Conservation (phyloP, 129 eudicot species). For the Arctium lappa region DNA sequence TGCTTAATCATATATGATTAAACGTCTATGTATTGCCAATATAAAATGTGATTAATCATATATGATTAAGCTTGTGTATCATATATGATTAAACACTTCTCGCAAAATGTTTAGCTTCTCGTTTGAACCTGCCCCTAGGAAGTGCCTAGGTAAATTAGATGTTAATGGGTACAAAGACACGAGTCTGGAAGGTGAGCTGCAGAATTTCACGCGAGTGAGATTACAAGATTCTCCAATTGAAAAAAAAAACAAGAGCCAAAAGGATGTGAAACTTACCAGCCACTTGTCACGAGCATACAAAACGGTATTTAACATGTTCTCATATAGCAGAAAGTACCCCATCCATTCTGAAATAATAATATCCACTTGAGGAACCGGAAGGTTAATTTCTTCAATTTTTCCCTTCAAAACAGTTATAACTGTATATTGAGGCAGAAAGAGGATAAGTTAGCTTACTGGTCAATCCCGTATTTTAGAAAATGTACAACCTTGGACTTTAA, state of each 20-base stretch:
- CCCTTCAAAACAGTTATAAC: constrained; percentile 95
- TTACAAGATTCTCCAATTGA: background rate
- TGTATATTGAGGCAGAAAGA: constrained; percentile 17
- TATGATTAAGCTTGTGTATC: too few relatives aligned
- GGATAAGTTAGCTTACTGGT: constrained; percentile 7
- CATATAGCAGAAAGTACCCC: constrained; percentile 93
- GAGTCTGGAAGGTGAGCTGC: background rate
- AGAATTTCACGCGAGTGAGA: background rate
- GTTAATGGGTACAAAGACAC: too few relatives aligned
- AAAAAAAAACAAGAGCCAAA: background rate
- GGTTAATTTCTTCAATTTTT: constrained; percentile 88
- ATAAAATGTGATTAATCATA: too few relatives aligned
- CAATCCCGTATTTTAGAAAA: background rate
- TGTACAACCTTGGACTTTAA: background rate
- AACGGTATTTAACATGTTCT: constrained; percentile 91
- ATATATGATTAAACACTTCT: too few relatives aligned
- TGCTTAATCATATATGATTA: too few relatives aligned
- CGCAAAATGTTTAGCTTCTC: too few relatives aligned
- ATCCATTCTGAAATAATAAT: constrained; percentile 95
- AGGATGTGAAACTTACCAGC: constrained; percentile 59
- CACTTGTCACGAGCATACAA: constrained; percentile 98
- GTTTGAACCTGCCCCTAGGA: too few relatives aligned
- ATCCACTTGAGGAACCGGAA: constrained; percentile 95
- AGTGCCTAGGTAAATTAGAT: too few relatives aligned
- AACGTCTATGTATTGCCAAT: too few relatives aligned